A percentile compares a stretch with the other conserved stretches of the same genome.
Evolutionary conservation across 1,284 basidiomycete species (phyloP).

Genomic region (Microbotryomycetes sp.): DNA sequence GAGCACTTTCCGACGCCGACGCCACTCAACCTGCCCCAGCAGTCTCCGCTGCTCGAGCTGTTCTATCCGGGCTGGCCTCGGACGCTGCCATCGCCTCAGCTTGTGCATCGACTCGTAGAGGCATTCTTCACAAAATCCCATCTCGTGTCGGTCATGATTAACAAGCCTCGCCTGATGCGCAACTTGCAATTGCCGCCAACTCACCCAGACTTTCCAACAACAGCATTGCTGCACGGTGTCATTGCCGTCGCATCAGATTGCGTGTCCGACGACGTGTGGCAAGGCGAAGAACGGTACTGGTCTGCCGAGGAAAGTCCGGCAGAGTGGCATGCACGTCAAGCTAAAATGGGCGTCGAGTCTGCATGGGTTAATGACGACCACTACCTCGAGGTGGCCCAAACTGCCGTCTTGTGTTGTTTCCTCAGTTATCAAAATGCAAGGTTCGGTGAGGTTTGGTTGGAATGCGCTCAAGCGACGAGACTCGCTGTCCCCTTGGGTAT

Average conservation of each 20-base stretch:
- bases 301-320: conserved; percentile 49
- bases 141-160: conserved; percentile 47
- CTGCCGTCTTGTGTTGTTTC: conserved; percentile 73
- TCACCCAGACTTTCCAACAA: conserved; percentile 69
- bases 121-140: conserved; percentile 24
- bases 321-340: conserved; percentile 58
- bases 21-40: neutral
- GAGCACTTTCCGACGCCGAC: neutral
- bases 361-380: conserved; percentile 42
- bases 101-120: conserved; percentile 20
- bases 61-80: conserved; percentile 6
- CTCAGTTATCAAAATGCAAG: conserved; percentile 78
- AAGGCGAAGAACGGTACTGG: conserved; percentile 24
- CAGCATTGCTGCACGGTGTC: conserved; percentile 74
- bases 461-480: conserved; percentile 72
- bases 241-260: conserved; percentile 76
- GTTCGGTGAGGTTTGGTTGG: conserved; percentile 79
- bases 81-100: conserved; percentile 4
- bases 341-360: neutral
- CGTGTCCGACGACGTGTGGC: conserved; percentile 52
- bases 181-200: conserved; percentile 63
- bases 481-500: conserved; percentile 64
- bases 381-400: conserved; percentile 74
- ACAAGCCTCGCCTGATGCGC: conserved; percentile 62
- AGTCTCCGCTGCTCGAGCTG: neutral